phyloP scores from a whole-genome alignment of 23 red algal genomes.

The Chondrus crispus region DNA sequence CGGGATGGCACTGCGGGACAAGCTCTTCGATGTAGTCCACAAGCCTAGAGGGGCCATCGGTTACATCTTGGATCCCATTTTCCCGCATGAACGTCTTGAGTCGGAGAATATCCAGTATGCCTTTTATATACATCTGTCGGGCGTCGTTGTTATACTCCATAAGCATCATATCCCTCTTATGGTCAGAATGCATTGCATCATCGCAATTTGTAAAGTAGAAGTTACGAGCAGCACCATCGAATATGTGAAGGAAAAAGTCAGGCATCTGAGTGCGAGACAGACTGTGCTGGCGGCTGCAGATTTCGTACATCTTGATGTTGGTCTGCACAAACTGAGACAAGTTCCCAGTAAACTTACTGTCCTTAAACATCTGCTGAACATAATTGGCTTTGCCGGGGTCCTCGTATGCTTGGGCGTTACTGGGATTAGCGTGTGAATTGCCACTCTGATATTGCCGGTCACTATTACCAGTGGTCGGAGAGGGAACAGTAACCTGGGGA shows the following conservation, averaged over 20 bases:
- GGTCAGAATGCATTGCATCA: background rate
- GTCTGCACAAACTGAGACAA: conserved; percentile 8
- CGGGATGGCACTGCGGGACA: conserved; percentile 12
- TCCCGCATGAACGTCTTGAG: background rate
- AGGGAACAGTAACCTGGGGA: too few relatives aligned
- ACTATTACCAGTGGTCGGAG: too few relatives aligned
- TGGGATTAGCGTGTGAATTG: too few relatives aligned
- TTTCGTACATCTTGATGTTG: background rate
- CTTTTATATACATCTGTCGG: background rate
- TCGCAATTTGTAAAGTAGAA: background rate
- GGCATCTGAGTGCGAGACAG: background rate
- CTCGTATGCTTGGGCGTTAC: too few relatives aligned
- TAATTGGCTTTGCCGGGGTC: background rate
- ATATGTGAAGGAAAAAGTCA: conserved; percentile 11
- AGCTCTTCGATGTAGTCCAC: background rate
- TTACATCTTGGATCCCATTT: background rate
- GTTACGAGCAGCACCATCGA: background rate
- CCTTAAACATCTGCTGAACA: conserved; percentile 28
- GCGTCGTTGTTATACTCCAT: background rate
- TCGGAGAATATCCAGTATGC: background rate
- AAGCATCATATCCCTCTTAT: background rate
- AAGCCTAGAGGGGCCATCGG: background rate
- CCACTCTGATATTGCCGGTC: too few relatives aligned
- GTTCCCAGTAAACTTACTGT: conserved; percentile 12
- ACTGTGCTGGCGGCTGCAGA: conserved; percentile 17